A percentile compares a stretch with the other conserved stretches of the same genome.
Conservation (phyloP, 2,329 filamentous ascomycete species). For the Trichoderma sp. region DNA sequence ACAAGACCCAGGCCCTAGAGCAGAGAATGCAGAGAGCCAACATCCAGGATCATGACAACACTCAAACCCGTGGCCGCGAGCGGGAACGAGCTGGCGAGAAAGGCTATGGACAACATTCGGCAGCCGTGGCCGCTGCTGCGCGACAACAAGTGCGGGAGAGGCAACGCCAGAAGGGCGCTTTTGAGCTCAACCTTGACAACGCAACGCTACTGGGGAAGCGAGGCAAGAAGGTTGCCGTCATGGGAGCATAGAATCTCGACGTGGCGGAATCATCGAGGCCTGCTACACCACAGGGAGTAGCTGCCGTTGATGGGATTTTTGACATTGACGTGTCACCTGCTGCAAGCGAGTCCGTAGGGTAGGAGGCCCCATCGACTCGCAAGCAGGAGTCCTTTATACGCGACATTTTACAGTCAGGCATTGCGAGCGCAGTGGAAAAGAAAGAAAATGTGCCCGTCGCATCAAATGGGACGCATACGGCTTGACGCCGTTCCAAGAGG, state of each 20-base stretch:
- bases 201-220: constrained; percentile 80
- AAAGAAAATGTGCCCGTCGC: background rate
- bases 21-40: constrained; percentile 83
- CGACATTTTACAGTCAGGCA: constrained; percentile 7
- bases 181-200: constrained; percentile 89
- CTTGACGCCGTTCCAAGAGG: constrained; percentile 16
- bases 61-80: constrained; percentile 33
- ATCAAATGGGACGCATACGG: constrained; percentile 7
- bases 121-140: constrained; percentile 78
- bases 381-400: constrained; percentile 7
- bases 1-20: constrained; percentile 67
- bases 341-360: background rate
- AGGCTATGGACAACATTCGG: constrained; percentile 87
- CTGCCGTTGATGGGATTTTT: constrained; percentile 22
- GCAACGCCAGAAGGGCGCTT: constrained; percentile 71
- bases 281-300: constrained; percentile 6
- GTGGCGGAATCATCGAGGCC: background rate
- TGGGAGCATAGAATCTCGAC: constrained; percentile 34
- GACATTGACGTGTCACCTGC: constrained; percentile 15
- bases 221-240: constrained; percentile 51
- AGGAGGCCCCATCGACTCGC: background rate
- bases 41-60: constrained; percentile 51
- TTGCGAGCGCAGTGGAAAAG: background rate
- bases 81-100: constrained; percentile 43
- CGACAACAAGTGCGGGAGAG: constrained; percentile 71